A percentile compares a stretch with the other conserved stretches of the same genome.
phyloP scores from a whole-genome alignment of 805 yeast genomes.

The Yarrowia divulgata region DNA sequence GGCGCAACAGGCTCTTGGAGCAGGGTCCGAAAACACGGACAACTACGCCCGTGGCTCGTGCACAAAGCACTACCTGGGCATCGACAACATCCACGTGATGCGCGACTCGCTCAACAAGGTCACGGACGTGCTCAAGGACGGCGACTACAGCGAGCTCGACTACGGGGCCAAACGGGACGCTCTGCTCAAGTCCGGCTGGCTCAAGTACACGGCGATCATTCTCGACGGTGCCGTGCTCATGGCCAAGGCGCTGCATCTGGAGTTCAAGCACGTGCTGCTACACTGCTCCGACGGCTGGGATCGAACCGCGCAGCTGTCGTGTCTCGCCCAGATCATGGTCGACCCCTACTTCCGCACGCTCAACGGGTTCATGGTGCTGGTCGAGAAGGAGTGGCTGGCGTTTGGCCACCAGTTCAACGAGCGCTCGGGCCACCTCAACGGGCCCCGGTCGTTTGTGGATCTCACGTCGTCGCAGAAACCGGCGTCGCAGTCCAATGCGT shows the following conservation, averaged over 20 bases:
- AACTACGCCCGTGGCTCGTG: constrained; percentile 67
- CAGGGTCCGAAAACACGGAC: constrained; percentile 96
- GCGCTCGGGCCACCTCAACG: constrained; percentile 72
- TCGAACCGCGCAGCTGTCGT: constrained; percentile 87
- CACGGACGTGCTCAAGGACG: constrained; percentile 66
- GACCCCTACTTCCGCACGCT: constrained; percentile 90
- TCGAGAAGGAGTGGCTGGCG: constrained; percentile 95
- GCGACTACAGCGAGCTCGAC: constrained; percentile 64
- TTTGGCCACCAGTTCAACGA: constrained; percentile 92
- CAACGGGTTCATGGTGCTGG: constrained; percentile 81
- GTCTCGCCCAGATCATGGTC: constrained; percentile 81
- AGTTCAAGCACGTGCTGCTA: constrained; percentile 79
- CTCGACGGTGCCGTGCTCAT: constrained; percentile 79
- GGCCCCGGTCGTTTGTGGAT: constrained; percentile 36
- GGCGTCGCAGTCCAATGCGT: constrained; percentile 18
- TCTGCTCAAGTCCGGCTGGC: constrained; percentile 77
- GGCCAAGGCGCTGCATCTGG: constrained; percentile 80
- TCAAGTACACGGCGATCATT: constrained; percentile 70
- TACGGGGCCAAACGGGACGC: constrained; percentile 10
- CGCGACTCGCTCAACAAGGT: constrained; percentile 78
- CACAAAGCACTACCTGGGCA: constrained; percentile 79
- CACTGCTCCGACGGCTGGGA: constrained; percentile 99
- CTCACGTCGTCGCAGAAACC: constrained; percentile 4
- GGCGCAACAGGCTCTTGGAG: constrained; percentile 96
- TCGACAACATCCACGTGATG: constrained; percentile 96